These are phyloP conservation scores for Stramenopiles sp. DNA, from an alignment of 352 stramenopile species.

Conservation along the genomic window DNA sequence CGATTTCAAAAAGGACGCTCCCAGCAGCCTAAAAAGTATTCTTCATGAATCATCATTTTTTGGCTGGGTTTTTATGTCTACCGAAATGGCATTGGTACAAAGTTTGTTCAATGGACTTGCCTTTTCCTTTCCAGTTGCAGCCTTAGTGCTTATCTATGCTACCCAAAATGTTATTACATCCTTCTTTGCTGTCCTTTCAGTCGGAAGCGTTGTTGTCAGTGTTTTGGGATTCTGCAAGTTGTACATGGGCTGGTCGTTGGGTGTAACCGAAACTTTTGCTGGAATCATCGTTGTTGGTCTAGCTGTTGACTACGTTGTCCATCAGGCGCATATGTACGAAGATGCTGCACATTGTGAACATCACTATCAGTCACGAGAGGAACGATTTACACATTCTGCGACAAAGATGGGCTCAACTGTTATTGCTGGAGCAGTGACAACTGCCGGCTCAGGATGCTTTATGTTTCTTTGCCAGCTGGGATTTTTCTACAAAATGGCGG, in stretches of 20 bases:
- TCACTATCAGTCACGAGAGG: background rate
- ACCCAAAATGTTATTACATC: conserved; percentile 25
- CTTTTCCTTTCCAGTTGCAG: conserved; percentile 27
- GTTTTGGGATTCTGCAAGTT: conserved; percentile 23
- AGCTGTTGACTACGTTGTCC: conserved; percentile 27
- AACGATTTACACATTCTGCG: conserved; percentile 21
- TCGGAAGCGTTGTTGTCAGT: conserved; percentile 22
- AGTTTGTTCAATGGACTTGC: conserved; percentile 25
- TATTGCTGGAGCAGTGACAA: conserved; percentile 27
- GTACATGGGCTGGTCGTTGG: conserved; percentile 24
- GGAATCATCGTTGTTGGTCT: conserved; percentile 28
- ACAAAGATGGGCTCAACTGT: conserved; percentile 25
- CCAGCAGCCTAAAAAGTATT: background rate
- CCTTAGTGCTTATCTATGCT: conserved; percentile 22
- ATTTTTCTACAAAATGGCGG: conserved; percentile 30
- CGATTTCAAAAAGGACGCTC: conserved; percentile 7
- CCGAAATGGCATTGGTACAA: conserved; percentile 22
- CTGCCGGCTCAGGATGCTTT: conserved; percentile 19
- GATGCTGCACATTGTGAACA: conserved; percentile 17
- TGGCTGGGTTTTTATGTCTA: conserved; percentile 20
- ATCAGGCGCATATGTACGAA: conserved; percentile 24
- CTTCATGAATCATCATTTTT: background rate
- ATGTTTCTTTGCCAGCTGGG: conserved; percentile 22
- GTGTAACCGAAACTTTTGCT: conserved; percentile 24
- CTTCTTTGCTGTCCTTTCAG: conserved; percentile 23